phyloP scores from a whole-genome alignment of 768 basidiomycete genomes.

The Lyophyllum decastes region DNA sequence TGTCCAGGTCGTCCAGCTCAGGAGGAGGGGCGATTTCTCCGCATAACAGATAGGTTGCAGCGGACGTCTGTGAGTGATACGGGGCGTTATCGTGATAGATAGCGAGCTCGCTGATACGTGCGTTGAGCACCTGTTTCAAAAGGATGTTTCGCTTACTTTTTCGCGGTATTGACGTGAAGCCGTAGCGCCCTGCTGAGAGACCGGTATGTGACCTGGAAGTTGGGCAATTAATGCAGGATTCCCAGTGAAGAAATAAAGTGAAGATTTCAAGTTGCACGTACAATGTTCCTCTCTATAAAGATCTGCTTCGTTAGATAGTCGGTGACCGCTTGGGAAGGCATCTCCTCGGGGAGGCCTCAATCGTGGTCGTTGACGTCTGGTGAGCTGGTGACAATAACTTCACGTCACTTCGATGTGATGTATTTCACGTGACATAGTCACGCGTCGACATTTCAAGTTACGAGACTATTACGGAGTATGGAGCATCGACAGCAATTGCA shows the following conservation, averaged over 20 bases:
- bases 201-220: conserved; percentile 74
- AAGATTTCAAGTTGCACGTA: conserved; percentile 26
- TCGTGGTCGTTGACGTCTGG: background rate
- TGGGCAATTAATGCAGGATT: background rate
- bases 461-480: background rate
- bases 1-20: conserved; percentile 33
- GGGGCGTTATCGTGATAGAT: conserved; percentile 51
- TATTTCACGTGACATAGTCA: conserved; percentile 13
- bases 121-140: background rate
- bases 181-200: conserved; percentile 70
- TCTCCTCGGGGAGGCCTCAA: conserved; percentile 17
- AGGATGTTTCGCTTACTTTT: conserved; percentile 53
- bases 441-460: conserved; percentile 2
- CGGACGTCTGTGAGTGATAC: conserved; percentile 39
- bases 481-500: background rate
- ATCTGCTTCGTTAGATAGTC: conserved; percentile 55
- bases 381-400: background rate
- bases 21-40: conserved; percentile 45
- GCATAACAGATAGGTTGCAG: conserved; percentile 73
- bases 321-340: conserved; percentile 43
- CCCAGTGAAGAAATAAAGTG: background rate
- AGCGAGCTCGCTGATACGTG: conserved; percentile 56
- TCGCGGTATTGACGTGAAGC: conserved; percentile 77
- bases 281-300: conserved; percentile 51
- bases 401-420: background rate